Conservation (phyloP, 129 eudicot genomes). For the Artemisia annua region DNA sequence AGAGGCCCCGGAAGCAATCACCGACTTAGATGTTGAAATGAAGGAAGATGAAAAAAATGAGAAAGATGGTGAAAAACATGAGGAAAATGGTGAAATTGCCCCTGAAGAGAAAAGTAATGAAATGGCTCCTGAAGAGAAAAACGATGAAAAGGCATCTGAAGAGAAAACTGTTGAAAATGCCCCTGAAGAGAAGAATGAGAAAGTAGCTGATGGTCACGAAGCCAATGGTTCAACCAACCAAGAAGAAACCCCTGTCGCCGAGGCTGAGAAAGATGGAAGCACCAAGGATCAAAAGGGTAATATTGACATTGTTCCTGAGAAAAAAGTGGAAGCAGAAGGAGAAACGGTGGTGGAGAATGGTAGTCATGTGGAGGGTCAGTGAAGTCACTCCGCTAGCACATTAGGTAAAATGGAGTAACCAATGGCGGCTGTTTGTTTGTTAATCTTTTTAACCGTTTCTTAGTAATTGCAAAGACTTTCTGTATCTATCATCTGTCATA, state of each 20-base stretch:
- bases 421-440: slow-evolving; percentile 1
- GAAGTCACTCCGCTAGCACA: slow-evolving; percentile 11
- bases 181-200: not conserved
- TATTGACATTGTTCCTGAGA: not conserved
- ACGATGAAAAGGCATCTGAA: not conserved
- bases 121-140: not conserved
- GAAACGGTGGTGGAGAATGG: slow-evolving; percentile 9
- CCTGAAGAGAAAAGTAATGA: not conserved
- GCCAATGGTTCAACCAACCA: not conserved
- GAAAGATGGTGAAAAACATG: too few relatives aligned
- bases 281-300: slow-evolving; percentile 23
- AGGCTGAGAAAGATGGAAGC: not conserved
- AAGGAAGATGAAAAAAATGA: slow-evolving; percentile 4
- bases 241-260: not conserved
- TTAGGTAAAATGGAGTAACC: not conserved
- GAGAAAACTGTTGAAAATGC: not conserved
- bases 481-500: slow-evolving; percentile 26
- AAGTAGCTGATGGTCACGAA: not conserved
- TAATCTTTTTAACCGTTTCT: slow-evolving; percentile 2
- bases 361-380: slow-evolving; percentile 8
- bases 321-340: slow-evolving; percentile 20
- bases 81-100: not conserved
- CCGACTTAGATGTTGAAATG: slow-evolving; percentile 33
- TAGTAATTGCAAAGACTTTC: not conserved
- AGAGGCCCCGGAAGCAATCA: slow-evolving; percentile 21